A percentile compares a stretch with the other conserved stretches of the same genome.
phyloP scores from a whole-genome alignment of 352 stramenopile genomes.

The Thalassiosira hispida region DNA sequence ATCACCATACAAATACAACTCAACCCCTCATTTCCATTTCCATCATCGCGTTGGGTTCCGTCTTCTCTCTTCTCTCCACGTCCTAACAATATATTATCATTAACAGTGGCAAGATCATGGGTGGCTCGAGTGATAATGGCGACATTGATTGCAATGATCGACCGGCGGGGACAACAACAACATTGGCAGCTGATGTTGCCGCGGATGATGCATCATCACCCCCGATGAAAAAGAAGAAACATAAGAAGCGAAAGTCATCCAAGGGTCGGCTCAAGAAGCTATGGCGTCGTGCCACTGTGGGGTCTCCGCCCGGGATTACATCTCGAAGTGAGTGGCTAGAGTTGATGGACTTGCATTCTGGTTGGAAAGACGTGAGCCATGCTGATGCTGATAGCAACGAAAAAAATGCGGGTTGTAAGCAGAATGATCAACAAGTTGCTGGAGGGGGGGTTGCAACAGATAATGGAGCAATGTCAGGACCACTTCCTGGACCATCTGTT shows the following conservation, averaged over 20 bases:
- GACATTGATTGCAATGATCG: not conserved
- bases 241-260: conserved; percentile 57
- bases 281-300: conserved; percentile 43
- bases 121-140: not conserved
- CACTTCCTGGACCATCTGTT: conserved; percentile 54
- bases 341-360: conserved; percentile 46
- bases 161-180: not conserved
- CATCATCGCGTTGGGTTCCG: no score
- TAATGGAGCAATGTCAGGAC: conserved; percentile 16
- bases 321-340: conserved; percentile 46
- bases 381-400: not conserved
- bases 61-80: no score
- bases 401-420: conserved; percentile 15
- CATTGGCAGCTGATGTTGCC: not conserved
- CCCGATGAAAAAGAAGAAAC: conserved; percentile 31
- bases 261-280: conserved; percentile 73
- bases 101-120: no score
- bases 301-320: conserved; percentile 38
- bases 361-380: conserved; percentile 27
- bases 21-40: no score
- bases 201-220: not conserved
- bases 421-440: conserved; percentile 20
- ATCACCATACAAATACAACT: no score
- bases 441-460: conserved; percentile 7
- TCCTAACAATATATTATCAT: no score